A percentile compares a stretch with the other conserved stretches of the same genome.
These are phyloP conservation scores for Aureobasidium subglaciale DNA, from an alignment of 2,329 filamentous ascomycete genomes.

Conservation along the genomic window DNA sequence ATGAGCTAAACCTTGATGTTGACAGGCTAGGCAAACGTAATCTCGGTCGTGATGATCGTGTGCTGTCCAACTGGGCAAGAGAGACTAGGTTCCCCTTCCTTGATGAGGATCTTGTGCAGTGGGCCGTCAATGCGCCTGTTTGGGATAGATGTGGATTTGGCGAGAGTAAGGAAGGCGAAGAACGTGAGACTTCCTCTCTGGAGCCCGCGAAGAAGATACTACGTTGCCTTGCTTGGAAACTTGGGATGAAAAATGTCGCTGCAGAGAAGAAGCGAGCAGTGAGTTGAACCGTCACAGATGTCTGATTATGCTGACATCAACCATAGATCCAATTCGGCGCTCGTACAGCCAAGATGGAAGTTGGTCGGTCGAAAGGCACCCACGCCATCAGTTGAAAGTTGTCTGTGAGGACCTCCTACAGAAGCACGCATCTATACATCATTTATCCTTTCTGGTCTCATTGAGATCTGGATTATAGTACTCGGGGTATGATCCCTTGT, in stretches of 20 bases:
- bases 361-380: slow-evolving; percentile 42
- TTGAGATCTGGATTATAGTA: slow-evolving; percentile 17
- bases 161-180: slow-evolving; percentile 20
- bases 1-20: slow-evolving; percentile 81
- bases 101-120: slow-evolving; percentile 77
- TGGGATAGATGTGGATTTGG: slow-evolving; percentile 83
- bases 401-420: not conserved
- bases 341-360: slow-evolving; percentile 43
- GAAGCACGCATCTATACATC: too few relatives aligned
- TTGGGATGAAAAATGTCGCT: slow-evolving; percentile 66
- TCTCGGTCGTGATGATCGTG: slow-evolving; percentile 84
- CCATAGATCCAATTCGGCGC: slow-evolving; percentile 38
- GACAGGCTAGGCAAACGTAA: slow-evolving; percentile 85
- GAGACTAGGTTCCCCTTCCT: slow-evolving; percentile 88
- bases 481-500: slow-evolving; percentile 16
- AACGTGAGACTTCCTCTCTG: slow-evolving; percentile 33
- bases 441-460: slow-evolving; percentile 11
- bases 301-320: slow-evolving; percentile 11
- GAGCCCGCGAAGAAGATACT: slow-evolving; percentile 78
- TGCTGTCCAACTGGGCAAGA: slow-evolving; percentile 80
- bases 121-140: slow-evolving; percentile 67
- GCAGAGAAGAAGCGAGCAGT: slow-evolving; percentile 90
- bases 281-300: slow-evolving; percentile 29
- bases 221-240: slow-evolving; percentile 64
- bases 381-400: slow-evolving; percentile 28